phyloP scores from a whole-genome alignment of 805 yeast genomes.

The Hanseniaspora singularis region DNA sequence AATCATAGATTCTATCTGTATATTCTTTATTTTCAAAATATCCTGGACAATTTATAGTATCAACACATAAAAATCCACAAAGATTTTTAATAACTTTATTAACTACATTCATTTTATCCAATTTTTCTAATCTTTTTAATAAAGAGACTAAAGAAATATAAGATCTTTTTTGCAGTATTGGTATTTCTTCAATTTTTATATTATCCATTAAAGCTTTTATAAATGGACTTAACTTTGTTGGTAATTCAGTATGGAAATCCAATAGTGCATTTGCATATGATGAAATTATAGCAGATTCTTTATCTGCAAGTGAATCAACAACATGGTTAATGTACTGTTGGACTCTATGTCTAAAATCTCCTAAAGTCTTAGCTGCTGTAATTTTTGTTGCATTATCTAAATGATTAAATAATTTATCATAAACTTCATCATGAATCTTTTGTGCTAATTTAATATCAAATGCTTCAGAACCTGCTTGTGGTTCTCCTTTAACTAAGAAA shows the following conservation, averaged over 20 bases:
- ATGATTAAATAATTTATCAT: conserved; percentile 48
- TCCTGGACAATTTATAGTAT: conserved; percentile 91
- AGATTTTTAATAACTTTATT: conserved; percentile 83
- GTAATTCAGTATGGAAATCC: conserved; percentile 45
- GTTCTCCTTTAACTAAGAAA: conserved; percentile 84
- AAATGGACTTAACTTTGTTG: conserved; percentile 75
- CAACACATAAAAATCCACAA: conserved; percentile 88
- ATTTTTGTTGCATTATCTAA: conserved; percentile 62
- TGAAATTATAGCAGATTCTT: conserved; percentile 54
- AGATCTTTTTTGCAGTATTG: conserved; percentile 54
- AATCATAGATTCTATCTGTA: conserved; percentile 51
- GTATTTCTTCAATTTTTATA: conserved; percentile 61
- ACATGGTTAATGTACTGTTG: conserved; percentile 58
- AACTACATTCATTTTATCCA: conserved; percentile 58
- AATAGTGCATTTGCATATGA: conserved; percentile 66
- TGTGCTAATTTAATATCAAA: conserved; percentile 72
- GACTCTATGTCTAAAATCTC: conserved; percentile 65
- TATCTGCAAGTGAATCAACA: conserved; percentile 35
- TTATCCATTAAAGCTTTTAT: conserved; percentile 89
- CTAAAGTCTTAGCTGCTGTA: conserved; percentile 56
- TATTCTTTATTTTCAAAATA: conserved; percentile 52
- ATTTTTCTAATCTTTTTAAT: conserved; percentile 43
- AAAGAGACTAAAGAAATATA: conserved; percentile 58
- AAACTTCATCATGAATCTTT: conserved; percentile 50
- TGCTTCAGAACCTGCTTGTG: conserved; percentile 88